Evolutionary conservation across 176 grass and related monocot species (phyloP), one percentile per base, ranked within the genome.

Genomic region (Neostapfia colusana): DNA sequence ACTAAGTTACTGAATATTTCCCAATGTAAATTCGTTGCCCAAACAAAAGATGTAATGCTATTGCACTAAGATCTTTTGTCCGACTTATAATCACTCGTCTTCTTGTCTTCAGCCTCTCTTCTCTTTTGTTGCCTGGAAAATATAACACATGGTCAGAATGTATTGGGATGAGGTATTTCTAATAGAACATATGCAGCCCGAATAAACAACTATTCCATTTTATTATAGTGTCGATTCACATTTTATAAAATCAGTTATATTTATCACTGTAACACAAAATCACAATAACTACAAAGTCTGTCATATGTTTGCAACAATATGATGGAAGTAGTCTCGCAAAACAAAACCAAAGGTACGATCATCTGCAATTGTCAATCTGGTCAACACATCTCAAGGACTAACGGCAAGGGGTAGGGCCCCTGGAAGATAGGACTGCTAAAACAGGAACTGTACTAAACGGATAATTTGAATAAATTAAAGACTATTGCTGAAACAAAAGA

Each of bases 101-200:
- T 86, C 83, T 81, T 99, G 5, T 92, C 91, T 90, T 89, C 89
- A 42, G 92, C 91, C 74, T 99, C 89, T 89, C 74, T 95, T 72
- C 89, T 81, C 70, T 90, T 95, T 72, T 90, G 95, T 87, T 95
- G 91, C 77, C 95, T 99, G 87, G 12, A 84, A 88, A 83, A 84
- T 21, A 79, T 63, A 67, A 35, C 20, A 8, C 1, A 42, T 46
- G 28, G 41, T 79, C 68, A 83, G 12, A 57, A 73, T 13, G 8
- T 50, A 16, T n/a, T 66, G 20, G 48, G 13, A n/a, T 26, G 11
- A 13, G 57, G 20, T 6, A 46, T 36, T 42, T 15, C 3, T 63
- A 20, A 49, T 20, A 51, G 27, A 69, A 69, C 2, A 69, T 43
- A 53, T 69, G 3, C 63, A 2, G 9, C 25, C 11, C 3, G 15